These are phyloP conservation scores for Cardamine resedifolia DNA, from an alignment of 345 rosid genomes.

Conservation along the genomic window DNA sequence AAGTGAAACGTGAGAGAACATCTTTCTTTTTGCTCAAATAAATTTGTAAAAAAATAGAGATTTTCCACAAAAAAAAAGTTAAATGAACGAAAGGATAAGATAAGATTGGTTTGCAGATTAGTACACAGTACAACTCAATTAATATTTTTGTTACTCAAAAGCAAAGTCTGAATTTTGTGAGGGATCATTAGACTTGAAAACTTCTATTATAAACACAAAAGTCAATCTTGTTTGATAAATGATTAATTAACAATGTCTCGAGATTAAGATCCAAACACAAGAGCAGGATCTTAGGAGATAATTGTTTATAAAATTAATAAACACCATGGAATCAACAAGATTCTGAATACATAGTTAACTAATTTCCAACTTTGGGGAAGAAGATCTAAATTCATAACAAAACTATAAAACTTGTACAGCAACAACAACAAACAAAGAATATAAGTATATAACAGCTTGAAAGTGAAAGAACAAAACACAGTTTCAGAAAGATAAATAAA, in stretches of 20 bases:
- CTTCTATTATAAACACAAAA: neutral
- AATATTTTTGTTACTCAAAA: neutral
- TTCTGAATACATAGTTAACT: neutral
- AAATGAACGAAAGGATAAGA: conserved; percentile 27
- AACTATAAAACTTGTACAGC: neutral
- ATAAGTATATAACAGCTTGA: neutral
- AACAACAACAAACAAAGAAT: neutral
- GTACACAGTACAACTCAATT: neutral
- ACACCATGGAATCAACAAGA: conserved; percentile 20
- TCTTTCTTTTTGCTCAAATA: conserved; percentile 12
- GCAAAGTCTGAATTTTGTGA: neutral
- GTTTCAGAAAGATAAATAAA: neutral
- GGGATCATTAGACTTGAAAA: neutral
- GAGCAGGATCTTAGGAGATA: conserved; percentile 16
- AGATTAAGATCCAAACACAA: conserved; percentile 25
- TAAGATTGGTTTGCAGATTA: conserved; percentile 19
- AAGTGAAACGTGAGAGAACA: conserved; percentile 28
- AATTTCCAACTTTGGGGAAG: conserved; percentile 1
- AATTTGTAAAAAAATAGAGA: neutral
- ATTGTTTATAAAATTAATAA: neutral
- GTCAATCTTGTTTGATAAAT: conserved; percentile 17
- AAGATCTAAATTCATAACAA: conserved; percentile 26
- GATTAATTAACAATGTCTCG: conserved; percentile 16
- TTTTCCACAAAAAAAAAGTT: neutral
- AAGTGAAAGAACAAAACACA: neutral